These are phyloP conservation scores for Mortierella sp. DNA, from an alignment of 371 early-diverging fungal genomes.

Conservation along the genomic window DNA sequence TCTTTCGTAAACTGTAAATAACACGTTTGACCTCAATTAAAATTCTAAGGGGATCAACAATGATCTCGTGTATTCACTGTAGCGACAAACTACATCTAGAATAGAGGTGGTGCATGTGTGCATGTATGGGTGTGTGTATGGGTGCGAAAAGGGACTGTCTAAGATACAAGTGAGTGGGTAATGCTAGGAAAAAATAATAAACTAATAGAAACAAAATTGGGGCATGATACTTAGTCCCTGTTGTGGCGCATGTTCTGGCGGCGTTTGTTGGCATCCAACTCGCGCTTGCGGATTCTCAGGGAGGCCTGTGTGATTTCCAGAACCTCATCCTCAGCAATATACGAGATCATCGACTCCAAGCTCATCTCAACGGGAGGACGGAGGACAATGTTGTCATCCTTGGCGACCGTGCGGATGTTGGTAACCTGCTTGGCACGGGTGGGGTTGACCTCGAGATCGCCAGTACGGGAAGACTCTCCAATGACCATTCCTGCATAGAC, in stretches of 20 bases:
- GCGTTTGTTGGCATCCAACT: conserved; percentile 73
- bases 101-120: conserved; percentile 6
- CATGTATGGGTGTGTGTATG: conserved; percentile 5
- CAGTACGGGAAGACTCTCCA: conserved; percentile 77
- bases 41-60: not conserved
- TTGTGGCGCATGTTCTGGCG: conserved; percentile 59
- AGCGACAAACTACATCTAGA: not conserved
- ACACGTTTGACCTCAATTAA: too few species aligned
- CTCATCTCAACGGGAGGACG: conserved; percentile 74
- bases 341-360: conserved; percentile 82
- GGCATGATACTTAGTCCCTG: conserved; percentile 25
- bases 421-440: conserved; percentile 82
- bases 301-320: conserved; percentile 82
- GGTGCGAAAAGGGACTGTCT: not conserved
- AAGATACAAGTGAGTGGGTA: not conserved
- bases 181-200: conserved; percentile 13
- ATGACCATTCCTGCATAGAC: conserved; percentile 88
- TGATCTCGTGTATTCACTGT: conserved; percentile 3
- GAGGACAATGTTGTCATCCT: conserved; percentile 79
- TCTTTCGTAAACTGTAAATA: not conserved
- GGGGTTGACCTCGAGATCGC: conserved; percentile 85
- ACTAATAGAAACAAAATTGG: not conserved
- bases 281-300: conserved; percentile 79
- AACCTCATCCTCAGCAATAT: conserved; percentile 83
- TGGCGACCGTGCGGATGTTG: conserved; percentile 79